Evolutionary conservation across 257 asterid species (phyloP).

Genomic region (Rauvolfia tetraphylla): DNA sequence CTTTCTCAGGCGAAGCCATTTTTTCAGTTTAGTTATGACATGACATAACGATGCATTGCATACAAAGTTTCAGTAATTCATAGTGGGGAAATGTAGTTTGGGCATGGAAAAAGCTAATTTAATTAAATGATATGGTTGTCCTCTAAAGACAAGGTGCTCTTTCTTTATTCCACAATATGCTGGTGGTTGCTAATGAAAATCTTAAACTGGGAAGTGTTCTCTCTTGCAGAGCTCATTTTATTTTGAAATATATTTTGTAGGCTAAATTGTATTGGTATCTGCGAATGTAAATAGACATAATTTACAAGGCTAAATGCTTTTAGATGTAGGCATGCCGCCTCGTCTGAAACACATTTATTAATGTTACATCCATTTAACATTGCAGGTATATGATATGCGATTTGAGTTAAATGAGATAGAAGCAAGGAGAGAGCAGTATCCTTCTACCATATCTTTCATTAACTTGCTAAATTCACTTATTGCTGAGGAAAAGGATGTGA

Average conservation of each 20-base stretch:
- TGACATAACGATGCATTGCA: background rate
- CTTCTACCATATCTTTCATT: slow-evolving; percentile 89
- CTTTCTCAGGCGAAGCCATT: background rate
- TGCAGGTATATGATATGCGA: slow-evolving; percentile 95
- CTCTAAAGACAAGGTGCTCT: background rate
- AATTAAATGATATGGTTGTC: background rate
- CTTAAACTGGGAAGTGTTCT: background rate
- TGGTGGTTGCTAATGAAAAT: background rate
- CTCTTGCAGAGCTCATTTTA: background rate
- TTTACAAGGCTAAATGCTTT: background rate
- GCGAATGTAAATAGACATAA: background rate
- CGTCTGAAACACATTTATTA: background rate
- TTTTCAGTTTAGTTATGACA: background rate
- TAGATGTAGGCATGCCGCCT: background rate
- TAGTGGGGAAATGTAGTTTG: background rate
- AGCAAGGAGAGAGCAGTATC: slow-evolving; percentile 95
- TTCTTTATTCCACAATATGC: background rate
- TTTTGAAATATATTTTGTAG: background rate
- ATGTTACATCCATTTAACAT: slow-evolving; percentile 15
- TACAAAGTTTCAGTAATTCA: background rate
- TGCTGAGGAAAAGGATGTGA: slow-evolving; percentile 79
- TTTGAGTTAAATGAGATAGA: slow-evolving; percentile 95
- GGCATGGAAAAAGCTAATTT: background rate
- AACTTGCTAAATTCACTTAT: slow-evolving; percentile 75
- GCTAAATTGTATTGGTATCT: background rate